Base-by-base conservation (phyloP, 228 moss, liverwort and hornwort genomes). In the Sphagnum magellanicum region DNA sequence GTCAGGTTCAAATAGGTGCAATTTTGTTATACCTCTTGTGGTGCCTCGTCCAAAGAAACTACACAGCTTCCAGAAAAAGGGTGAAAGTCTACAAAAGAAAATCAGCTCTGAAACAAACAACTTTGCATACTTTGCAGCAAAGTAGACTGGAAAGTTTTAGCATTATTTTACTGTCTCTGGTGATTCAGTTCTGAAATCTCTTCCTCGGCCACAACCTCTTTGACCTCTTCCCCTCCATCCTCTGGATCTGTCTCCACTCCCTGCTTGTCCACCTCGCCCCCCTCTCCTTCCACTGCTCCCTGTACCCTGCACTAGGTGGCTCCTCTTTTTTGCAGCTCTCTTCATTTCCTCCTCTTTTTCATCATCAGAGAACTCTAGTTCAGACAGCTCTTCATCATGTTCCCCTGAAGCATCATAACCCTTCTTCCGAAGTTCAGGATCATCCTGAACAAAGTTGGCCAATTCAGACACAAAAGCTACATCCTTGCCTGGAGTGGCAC, bases 311-410 rank as follows among this genome's bases (percentile, higher is more conserved):
- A 67, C 73, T 52, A 80, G 90, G 51, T 78, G 68, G 49, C 70
- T 79, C 75, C 89, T 81, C 32, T 32, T 32, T 79, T 88, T 92
- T 7, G 74, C 75, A 74, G 76, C 72, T 68, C 81, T 87, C 6
- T 87, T 88, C 71, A 84, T 90, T 63, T 86, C 88, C 82, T 98
- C 98, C 76, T 93, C 91, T 77, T 98, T 94, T 71, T 98, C 98
- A 74, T 98, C 98, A 63, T 93, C 93, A 71, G 90, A 98, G 16
- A 93, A 91, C 68, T 94, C 91, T 66, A 78, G 91, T 61, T 91
- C 91, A 5, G 87, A 85, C 16, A 94, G 74, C 61, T 94, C 93
- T 76, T 94, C 93, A 68, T 94, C 93, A 64, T 94, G 87, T 9
- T 83, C 77, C 49, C 89, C 91, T 68, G 93, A 94, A n/a, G 93